Base-by-base conservation (phyloP, 495 filamentous ascomycete genomes). In the Lasiosphaeria hispida region DNA sequence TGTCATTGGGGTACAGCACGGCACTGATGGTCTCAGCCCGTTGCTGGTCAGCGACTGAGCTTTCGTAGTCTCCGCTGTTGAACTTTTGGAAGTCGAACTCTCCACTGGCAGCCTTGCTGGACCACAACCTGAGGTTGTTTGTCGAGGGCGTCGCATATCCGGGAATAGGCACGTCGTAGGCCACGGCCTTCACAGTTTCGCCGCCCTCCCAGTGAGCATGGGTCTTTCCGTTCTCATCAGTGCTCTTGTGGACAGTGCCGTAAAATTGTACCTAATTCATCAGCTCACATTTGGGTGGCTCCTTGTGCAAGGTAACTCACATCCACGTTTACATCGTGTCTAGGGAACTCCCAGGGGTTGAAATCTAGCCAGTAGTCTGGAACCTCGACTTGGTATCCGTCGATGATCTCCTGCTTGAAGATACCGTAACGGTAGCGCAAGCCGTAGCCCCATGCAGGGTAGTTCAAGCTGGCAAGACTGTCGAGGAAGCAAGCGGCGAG, bases 31-130 rank as follows among this genome's bases (percentile, higher is more conserved):
- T 97, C 77, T 98, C 94, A 2, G 94, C 94, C 14, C 86, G 85
- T 73, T 98, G 94, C 70, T 97, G 91, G 67, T 97, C 95, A 9
- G 88, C 89, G 17, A 98, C 95, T 30, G 94, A 94, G 75, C 87
- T 94, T 72, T 98, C 94, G 71, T 98, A 98, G 58, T 98, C 92
- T 38, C 94, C 94, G 23, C 86, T 91, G 73, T 98, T 98, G 87
- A 98, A 98, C 70, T 97, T 98, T 65, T 96, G 92, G 80, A 98
- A 98, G 74, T 98, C 92, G 61, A 98, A 98, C 72, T 98, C 94
- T 51, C 95, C 94, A 65, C 89, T 92, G 48, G 91, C 90, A 49
- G 94, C 94, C 75, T 97, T 96, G 77, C 91, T 96, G 13, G 91
- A 96, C 94, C 94, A 98, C 30, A 98, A 76, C 14, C 94, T 86